Base-by-base conservation (phyloP, 805 yeast species). In the Kockiozyma suomiensis region DNA sequence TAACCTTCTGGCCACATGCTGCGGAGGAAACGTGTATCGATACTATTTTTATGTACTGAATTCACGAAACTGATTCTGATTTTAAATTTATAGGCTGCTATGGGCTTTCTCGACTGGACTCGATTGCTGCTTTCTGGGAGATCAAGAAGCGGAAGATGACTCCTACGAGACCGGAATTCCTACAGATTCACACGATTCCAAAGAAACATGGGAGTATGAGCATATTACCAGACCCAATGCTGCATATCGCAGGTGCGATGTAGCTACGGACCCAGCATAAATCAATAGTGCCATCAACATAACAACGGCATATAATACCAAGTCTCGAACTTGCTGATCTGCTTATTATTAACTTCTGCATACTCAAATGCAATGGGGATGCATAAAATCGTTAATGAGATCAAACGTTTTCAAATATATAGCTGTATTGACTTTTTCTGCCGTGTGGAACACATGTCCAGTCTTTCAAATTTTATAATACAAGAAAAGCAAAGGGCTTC, bases 71-170 rank as follows among this genome's bases (percentile, higher is more conserved):
- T n/a, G n/a, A n/a, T n/a, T n/a, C n/a, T n/a, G n/a, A n/a, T n/a
- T n/a, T n/a, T n/a, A n/a, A n/a, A 12, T 33, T 19, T 19, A 33
- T 40, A 59, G 59, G 51, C 23, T 59, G 13, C 28, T 41, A 12
- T 58, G 62, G 62, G 55, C 59, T n/a, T 12, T 28, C n/a, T 48
- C 50, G 2, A 33, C 48, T 13, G 58, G 54, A 2, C 4, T 58
- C 10, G 58, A 58, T 33, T 53, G 47, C 50, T 53, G 35, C 8
- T 52, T 13, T 17, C 32, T 49, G 19, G 59, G 50, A 6, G 59
- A 55, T 19, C 25, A 33, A 32, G 46, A 26, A 5, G 37, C 23
- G 23, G 8, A 26, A 3, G 52, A 26, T 10, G 46, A 46, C 17
- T 15, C 13, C 12, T 23, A 25, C 19, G 33, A 33, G n/a, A 33